A percentile compares a stretch with the other conserved stretches of the same genome.
Evolutionary conservation across 345 rosid species (phyloP).

Genomic region (Pistacia vera): DNA sequence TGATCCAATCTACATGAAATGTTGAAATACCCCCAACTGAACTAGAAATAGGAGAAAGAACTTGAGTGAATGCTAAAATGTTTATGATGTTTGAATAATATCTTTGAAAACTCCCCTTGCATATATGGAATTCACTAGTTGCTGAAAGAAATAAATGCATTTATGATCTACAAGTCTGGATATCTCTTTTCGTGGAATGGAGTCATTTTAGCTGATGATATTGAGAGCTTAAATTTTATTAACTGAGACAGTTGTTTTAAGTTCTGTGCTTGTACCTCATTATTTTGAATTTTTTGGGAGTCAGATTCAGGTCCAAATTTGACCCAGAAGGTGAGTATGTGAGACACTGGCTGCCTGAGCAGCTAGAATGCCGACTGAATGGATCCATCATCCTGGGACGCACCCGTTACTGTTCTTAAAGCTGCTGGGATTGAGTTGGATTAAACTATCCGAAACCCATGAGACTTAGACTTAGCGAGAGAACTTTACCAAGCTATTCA

Average conservation of each 20-base stretch:
- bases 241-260: background rate
- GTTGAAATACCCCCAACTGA: too few relatives aligned
- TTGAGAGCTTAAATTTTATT: background rate
- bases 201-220: background rate
- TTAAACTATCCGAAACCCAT: slow-evolving; percentile 74
- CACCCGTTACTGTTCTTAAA: slow-evolving; percentile 60
- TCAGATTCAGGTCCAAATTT: slow-evolving; percentile 74
- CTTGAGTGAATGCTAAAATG: too few relatives aligned
- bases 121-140: too few relatives aligned
- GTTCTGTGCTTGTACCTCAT: slow-evolving; percentile 11
- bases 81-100: too few relatives aligned
- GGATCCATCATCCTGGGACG: slow-evolving; percentile 99
- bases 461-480: slow-evolving; percentile 65
- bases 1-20: too few relatives aligned
- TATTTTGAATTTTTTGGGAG: slow-evolving; percentile 12
- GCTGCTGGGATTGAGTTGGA: slow-evolving; percentile 80
- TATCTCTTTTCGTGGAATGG: slow-evolving; percentile 2
- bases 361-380: slow-evolving; percentile 81
- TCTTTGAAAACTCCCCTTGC: too few relatives aligned
- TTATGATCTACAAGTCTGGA: too few relatives aligned
- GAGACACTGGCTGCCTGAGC: slow-evolving; percentile 93
- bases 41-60: too few relatives aligned
- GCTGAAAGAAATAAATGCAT: too few relatives aligned
- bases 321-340: slow-evolving; percentile 90
- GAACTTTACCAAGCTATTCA: slow-evolving; percentile 71